Evolutionary conservation across 371 early-diverging fungal species (phyloP).

Genomic region (Mucor sp.): DNA sequence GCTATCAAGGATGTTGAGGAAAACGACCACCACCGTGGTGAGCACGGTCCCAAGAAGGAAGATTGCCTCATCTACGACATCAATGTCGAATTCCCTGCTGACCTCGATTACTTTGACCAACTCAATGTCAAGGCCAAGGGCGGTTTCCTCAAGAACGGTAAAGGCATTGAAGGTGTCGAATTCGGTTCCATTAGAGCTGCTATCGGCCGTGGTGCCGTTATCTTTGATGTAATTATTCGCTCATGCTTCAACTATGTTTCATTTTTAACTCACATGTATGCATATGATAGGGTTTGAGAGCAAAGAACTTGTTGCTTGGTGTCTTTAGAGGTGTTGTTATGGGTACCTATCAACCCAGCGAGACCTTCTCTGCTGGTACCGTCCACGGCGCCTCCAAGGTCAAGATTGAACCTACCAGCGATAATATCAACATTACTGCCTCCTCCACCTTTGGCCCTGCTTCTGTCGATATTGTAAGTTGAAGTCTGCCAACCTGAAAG

Average conservation of each 20-base stretch:
- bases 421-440: constrained; percentile 26
- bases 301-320: constrained; percentile 26
- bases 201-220: constrained; percentile 28
- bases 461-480: constrained; percentile 29
- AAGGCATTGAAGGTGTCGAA: constrained; percentile 14
- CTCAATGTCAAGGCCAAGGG: constrained; percentile 20
- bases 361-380: constrained; percentile 21
- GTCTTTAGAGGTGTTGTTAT: constrained; percentile 27
- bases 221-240: constrained; percentile 24
- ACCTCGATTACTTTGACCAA: constrained; percentile 22
- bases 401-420: constrained; percentile 22
- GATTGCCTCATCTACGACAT: constrained; percentile 29
- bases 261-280: neutral
- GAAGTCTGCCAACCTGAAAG: neutral
- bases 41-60: constrained; percentile 6
- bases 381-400: constrained; percentile 26
- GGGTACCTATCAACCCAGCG: constrained; percentile 28
- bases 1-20: neutral
- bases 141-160: constrained; percentile 12
- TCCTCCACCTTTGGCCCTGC: constrained; percentile 24
- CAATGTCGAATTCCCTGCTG: constrained; percentile 26
- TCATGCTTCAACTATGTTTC: neutral
- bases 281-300: constrained; percentile 19
- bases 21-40: neutral
- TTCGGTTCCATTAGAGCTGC: constrained; percentile 31